A percentile compares a stretch with the other conserved stretches of the same genome.
Conservation (phyloP, 2,329 filamentous ascomycete species). For the Ceratocystis colombiana region DNA sequence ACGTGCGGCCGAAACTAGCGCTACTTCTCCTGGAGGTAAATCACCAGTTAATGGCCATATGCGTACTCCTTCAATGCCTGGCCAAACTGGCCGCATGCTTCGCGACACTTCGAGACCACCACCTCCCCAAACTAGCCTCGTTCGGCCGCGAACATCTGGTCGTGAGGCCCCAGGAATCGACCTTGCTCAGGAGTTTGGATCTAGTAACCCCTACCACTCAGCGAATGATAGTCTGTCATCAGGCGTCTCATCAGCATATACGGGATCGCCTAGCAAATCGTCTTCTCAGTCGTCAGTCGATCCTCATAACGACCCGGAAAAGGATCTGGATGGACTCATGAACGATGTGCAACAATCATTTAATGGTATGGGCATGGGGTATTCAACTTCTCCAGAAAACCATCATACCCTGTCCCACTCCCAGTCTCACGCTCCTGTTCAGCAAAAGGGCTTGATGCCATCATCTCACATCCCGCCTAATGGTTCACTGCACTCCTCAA, state of each 20-base stretch:
- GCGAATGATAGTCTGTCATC: constrained; percentile 27
- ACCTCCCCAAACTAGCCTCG: constrained; percentile 43
- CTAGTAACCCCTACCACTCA: constrained; percentile 54
- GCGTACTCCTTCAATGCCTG: constrained; percentile 28
- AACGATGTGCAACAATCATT: constrained; percentile 23
- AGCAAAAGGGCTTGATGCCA: constrained; percentile 5
- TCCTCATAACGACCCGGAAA: constrained; percentile 7
- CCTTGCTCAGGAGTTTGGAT: constrained; percentile 50
- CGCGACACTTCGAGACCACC: constrained; percentile 43
- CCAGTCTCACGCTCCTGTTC: constrained; percentile 5
- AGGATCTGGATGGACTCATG: constrained; percentile 19
- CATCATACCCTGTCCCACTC: not conserved
- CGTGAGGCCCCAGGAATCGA: constrained; percentile 41
- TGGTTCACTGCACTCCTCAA: not conserved
- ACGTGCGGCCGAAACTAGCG: constrained; percentile 32
- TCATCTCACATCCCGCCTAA: not conserved
- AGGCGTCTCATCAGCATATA: constrained; percentile 18
- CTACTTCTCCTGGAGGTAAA: not conserved
- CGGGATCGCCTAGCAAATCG: constrained; percentile 34
- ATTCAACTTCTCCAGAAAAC: not conserved
- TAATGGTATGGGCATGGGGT: constrained; percentile 20
- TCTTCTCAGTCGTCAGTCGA: not conserved
- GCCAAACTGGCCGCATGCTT: constrained; percentile 28
- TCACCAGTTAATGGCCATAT: constrained; percentile 8
- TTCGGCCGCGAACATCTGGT: constrained; percentile 36